phyloP scores from a whole-genome alignment of 208 protist species.

The Angomonas ambiguus region DNA sequence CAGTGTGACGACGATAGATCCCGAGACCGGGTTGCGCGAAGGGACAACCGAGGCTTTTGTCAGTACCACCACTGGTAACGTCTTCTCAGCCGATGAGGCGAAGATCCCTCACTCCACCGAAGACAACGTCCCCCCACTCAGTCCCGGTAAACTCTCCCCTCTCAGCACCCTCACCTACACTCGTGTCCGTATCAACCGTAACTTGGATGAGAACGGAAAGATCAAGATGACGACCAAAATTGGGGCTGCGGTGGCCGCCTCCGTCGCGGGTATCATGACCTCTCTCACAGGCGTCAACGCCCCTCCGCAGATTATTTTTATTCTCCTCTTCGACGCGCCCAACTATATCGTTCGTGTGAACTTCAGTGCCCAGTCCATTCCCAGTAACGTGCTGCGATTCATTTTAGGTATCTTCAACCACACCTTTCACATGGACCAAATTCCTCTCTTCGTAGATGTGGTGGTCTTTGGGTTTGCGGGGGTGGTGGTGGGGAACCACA shows the following conservation, averaged over 20 bases:
- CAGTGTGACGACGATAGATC: constrained; percentile 13
- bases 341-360: constrained; percentile 61
- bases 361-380: constrained; percentile 56
- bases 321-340: constrained; percentile 49
- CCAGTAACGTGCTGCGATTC: constrained; percentile 43
- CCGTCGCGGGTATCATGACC: constrained; percentile 44
- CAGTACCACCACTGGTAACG: constrained; percentile 34
- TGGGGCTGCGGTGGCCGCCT: constrained; percentile 37
- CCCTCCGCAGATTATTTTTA: constrained; percentile 59
- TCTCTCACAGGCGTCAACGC: constrained; percentile 53
- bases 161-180: constrained; percentile 56
- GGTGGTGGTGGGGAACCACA: constrained; percentile 38
- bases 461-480: constrained; percentile 47
- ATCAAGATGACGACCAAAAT: constrained; percentile 49
- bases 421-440: constrained; percentile 15
- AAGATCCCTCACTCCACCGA: constrained; percentile 33
- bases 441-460: constrained; percentile 29
- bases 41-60: constrained; percentile 41
- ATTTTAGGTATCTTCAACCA: constrained; percentile 25
- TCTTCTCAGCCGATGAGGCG: constrained; percentile 37
- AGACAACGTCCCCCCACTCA: constrained; percentile 47
- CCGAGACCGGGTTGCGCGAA: constrained; percentile 26
- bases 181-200: constrained; percentile 57
- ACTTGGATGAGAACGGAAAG: constrained; percentile 51
- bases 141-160: constrained; percentile 41